A percentile compares a stretch with the other conserved stretches of the same genome.
Evolutionary conservation across 2,329 filamentous ascomycete species (phyloP).

Genomic region (Fusarium kyushuense): DNA sequence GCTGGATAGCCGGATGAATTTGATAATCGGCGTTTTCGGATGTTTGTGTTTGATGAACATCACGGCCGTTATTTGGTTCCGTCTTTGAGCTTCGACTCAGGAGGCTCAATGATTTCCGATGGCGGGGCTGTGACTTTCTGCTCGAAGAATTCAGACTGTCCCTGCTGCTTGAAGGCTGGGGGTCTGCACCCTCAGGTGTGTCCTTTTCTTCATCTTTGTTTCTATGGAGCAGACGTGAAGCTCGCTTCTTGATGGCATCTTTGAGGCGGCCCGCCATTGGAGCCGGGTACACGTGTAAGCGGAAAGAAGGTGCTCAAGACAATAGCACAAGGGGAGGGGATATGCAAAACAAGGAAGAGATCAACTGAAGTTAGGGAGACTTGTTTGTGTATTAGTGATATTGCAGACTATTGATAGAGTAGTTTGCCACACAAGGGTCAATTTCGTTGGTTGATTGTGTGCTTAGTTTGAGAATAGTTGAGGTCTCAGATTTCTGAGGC

Average conservation of each 20-base stretch:
- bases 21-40: slow-evolving; percentile 9
- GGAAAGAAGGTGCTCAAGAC: background rate
- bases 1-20: slow-evolving; percentile 36
- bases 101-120: slow-evolving; percentile 29
- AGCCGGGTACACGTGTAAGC: background rate
- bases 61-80: background rate
- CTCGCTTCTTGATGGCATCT: slow-evolving; percentile 36
- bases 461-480: background rate
- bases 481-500: slow-evolving; percentile 4
- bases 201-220: background rate
- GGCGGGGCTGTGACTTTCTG: slow-evolving; percentile 3
- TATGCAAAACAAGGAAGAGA: background rate
- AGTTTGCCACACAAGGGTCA: background rate
- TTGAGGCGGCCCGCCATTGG: slow-evolving; percentile 36
- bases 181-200: background rate
- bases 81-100: slow-evolving; percentile 21
- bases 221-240: slow-evolving; percentile 33
- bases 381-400: slow-evolving; percentile 18
- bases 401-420: background rate
- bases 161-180: slow-evolving; percentile 3
- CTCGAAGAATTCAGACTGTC: slow-evolving; percentile 1
- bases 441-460: background rate
- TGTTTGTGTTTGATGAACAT: background rate
- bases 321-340: background rate
- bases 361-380: background rate